Conservation (phyloP, 345 rosid genomes). For the Gossypium thurberi region DNA sequence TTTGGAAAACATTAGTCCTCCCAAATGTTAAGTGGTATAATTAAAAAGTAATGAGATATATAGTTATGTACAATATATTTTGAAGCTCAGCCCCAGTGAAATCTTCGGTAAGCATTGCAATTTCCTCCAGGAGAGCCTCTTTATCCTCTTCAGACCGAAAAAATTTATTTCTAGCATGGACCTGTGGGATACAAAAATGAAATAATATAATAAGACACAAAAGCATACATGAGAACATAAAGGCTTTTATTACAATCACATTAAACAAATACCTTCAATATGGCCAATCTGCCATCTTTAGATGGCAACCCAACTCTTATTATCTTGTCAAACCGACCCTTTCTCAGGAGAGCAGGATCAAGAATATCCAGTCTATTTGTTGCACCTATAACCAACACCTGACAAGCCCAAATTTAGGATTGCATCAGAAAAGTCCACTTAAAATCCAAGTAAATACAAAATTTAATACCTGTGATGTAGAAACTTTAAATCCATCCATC, state of each 20-base stretch:
- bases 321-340: constrained; percentile 96
- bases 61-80: constrained; percentile 59
- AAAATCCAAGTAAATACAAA: constrained; percentile 6
- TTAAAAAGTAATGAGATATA: constrained; percentile 7
- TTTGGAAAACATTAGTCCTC: constrained; percentile 21
- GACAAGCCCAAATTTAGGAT: constrained; percentile 27
- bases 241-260: background rate
- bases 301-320: constrained; percentile 94
- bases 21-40: background rate
- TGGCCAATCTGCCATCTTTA: constrained; percentile 85
- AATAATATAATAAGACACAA: constrained; percentile 9
- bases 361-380: constrained; percentile 93
- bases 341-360: constrained; percentile 93
- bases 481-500: constrained; percentile 95
- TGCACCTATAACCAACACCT: constrained; percentile 96
- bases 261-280: constrained; percentile 52
- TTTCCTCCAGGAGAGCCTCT: constrained; percentile 59
- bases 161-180: constrained; percentile 90
- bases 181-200: constrained; percentile 34
- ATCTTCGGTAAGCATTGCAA: constrained; percentile 78
- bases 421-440: constrained; percentile 5
- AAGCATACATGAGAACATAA: constrained; percentile 7
- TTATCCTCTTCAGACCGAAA: constrained; percentile 84
- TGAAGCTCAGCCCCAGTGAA: constrained; percentile 98
- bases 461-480: constrained; percentile 70